Evolutionary conservation across 2,329 filamentous ascomycete genomes (phyloP).

Genomic region (Cercospora sp.): DNA sequence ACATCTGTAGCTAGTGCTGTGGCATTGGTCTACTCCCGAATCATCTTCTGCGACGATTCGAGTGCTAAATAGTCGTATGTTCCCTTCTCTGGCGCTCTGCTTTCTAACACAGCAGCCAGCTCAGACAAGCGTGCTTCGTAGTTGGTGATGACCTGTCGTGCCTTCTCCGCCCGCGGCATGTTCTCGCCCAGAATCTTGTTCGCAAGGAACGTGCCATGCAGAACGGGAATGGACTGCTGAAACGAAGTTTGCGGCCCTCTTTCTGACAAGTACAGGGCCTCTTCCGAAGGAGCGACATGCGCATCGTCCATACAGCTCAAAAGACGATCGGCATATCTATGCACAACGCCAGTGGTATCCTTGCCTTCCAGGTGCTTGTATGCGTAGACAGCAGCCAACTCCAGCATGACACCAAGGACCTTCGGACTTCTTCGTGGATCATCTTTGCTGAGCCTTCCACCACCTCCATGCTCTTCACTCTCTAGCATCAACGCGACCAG

Average conservation of each 20-base stretch:
- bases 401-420: constrained; percentile 46
- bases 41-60: constrained; percentile 31
- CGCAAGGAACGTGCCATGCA: constrained; percentile 48
- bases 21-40: constrained; percentile 18
- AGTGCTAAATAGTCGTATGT: constrained; percentile 34
- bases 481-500: constrained; percentile 46
- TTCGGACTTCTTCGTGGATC: constrained; percentile 41
- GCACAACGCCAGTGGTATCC: constrained; percentile 43
- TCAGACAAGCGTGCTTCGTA: constrained; percentile 32
- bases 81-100: constrained; percentile 25
- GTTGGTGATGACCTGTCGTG: constrained; percentile 27
- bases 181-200: constrained; percentile 44
- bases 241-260: constrained; percentile 30
- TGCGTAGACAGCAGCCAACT: constrained; percentile 45
- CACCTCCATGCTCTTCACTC: constrained; percentile 41
- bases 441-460: constrained; percentile 21
- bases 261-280: background rate
- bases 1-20: background rate
- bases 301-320: constrained; percentile 28
- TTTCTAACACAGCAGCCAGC: constrained; percentile 30
- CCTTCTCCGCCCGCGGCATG: constrained; percentile 29
- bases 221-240: constrained; percentile 40
- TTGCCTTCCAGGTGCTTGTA: constrained; percentile 37
- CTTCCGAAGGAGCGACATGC: constrained; percentile 6
- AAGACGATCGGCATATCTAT: constrained; percentile 43